Percentiles rank a stretch among this genome's conserved stretches.
These are phyloP conservation scores for Chaetomiaceae sp. DNA, from an alignment of 2,329 filamentous ascomycete species.

Conservation along the genomic window DNA sequence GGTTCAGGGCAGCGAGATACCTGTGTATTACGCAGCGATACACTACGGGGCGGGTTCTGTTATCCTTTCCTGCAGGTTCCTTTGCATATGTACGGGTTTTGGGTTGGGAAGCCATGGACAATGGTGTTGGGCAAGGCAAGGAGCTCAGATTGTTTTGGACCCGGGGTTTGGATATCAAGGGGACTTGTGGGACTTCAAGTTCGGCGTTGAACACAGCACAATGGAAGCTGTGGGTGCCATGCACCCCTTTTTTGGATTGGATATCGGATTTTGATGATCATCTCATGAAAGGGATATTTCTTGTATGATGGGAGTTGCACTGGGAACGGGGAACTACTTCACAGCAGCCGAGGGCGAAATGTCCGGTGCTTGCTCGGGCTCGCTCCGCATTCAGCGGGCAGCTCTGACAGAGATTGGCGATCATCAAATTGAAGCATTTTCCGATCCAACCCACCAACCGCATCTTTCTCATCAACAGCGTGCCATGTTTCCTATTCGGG, in stretches of 20 bases:
- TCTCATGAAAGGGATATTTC: slow-evolving; percentile 11
- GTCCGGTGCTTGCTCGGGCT: not conserved
- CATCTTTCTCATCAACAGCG: not conserved
- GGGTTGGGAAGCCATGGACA: slow-evolving; percentile 3
- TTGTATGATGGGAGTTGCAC: slow-evolving; percentile 12
- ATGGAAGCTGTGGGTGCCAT: slow-evolving; percentile 6
- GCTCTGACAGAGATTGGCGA: slow-evolving; percentile 14
- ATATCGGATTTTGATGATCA: slow-evolving; percentile 10
- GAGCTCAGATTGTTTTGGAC: slow-evolving; percentile 18
- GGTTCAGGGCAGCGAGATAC: slow-evolving; percentile 7
- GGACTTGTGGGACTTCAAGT: not conserved
- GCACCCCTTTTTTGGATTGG: slow-evolving; percentile 10
- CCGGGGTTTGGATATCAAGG: not conserved
- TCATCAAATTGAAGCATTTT: slow-evolving; percentile 18
- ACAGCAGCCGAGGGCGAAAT: not conserved
- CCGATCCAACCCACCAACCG: slow-evolving; percentile 14
- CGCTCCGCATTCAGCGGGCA: slow-evolving; percentile 1
- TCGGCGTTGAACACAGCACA: slow-evolving; percentile 13
- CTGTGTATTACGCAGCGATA: slow-evolving; percentile 16
- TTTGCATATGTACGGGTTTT: slow-evolving; percentile 7
- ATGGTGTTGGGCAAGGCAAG: slow-evolving; percentile 13
- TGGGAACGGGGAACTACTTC: not conserved
- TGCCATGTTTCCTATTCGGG: slow-evolving; percentile 5
- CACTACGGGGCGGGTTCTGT: slow-evolving; percentile 10
- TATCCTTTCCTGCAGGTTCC: slow-evolving; percentile 9